phyloP scores from a whole-genome alignment of 352 stramenopile species.

The Elongisporangium prolatum region DNA sequence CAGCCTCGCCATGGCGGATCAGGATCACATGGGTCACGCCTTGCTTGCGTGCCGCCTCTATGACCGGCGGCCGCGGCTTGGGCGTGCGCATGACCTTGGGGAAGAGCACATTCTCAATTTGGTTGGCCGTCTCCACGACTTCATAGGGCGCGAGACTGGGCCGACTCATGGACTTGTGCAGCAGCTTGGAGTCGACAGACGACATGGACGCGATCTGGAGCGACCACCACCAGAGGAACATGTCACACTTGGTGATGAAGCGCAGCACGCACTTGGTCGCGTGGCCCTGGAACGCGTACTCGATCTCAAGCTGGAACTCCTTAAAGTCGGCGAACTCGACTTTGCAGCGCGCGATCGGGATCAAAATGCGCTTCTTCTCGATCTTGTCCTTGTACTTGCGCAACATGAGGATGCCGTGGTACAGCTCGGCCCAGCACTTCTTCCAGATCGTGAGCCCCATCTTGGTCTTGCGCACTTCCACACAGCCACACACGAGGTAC shows the following conservation, averaged over 20 bases:
- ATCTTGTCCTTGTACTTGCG: constrained; percentile 51
- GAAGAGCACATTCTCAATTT: constrained; percentile 62
- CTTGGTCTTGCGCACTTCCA: constrained; percentile 40
- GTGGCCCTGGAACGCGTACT: constrained; percentile 54
- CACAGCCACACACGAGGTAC: constrained; percentile 42
- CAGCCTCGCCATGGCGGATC: constrained; percentile 67
- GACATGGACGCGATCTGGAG: constrained; percentile 56
- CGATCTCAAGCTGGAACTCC: constrained; percentile 44
- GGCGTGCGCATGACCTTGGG: constrained; percentile 24
- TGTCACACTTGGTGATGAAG: constrained; percentile 45
- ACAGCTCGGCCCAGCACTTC: constrained; percentile 66
- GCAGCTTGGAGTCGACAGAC: constrained; percentile 32
- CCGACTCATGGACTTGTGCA: constrained; percentile 46
- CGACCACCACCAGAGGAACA: constrained; percentile 79
- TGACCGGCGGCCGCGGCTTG: not conserved
- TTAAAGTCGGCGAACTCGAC: constrained; percentile 50
- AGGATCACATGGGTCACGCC: constrained; percentile 64
- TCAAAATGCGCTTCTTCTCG: constrained; percentile 44
- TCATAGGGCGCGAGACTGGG: constrained; percentile 36
- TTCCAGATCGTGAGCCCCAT: constrained; percentile 40
- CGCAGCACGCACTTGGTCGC: constrained; percentile 33
- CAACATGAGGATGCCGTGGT: constrained; percentile 61
- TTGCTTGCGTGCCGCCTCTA: constrained; percentile 3
- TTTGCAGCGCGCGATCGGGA: constrained; percentile 41
- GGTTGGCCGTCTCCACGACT: constrained; percentile 43